Evolutionary conservation across 179 eudicot species (phyloP).

Genomic region (Dionaea muscipula): DNA sequence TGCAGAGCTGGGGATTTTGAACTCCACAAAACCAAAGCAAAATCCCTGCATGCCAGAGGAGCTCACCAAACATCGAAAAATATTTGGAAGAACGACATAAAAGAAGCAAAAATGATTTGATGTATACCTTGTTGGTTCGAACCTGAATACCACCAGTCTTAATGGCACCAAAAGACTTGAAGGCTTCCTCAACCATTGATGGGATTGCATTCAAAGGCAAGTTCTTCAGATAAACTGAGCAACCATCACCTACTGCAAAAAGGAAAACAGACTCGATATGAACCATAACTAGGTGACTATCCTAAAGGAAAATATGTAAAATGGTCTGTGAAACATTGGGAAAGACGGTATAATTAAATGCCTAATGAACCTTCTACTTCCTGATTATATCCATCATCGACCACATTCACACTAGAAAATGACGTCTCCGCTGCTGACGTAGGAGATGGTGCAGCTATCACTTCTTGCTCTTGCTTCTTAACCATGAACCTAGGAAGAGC

Average conservation of each 20-base stretch:
- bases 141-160: constrained; percentile 76
- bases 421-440: constrained; percentile 18
- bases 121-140: constrained; percentile 47
- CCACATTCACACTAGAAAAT: constrained; percentile 19
- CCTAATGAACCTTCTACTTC: constrained; percentile 22
- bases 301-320: background rate
- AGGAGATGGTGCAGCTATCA: constrained; percentile 19
- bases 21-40: constrained; percentile 80
- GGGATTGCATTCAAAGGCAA: constrained; percentile 46
- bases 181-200: constrained; percentile 45
- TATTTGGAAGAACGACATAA: background rate
- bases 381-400: constrained; percentile 43
- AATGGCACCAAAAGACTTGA: constrained; percentile 63
- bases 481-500: constrained; percentile 29
- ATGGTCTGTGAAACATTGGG: background rate
- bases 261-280: background rate
- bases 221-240: constrained; percentile 60
- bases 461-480: constrained; percentile 33
- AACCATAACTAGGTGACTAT: background rate
- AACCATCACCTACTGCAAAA: constrained; percentile 44
- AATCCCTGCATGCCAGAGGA: constrained; percentile 24
- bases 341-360: background rate
- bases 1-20: constrained; percentile 55
- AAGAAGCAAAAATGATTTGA: constrained; percentile 2
- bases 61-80: background rate